Conservation (phyloP, 208 protist species). For the Crithidia bombi region DNA sequence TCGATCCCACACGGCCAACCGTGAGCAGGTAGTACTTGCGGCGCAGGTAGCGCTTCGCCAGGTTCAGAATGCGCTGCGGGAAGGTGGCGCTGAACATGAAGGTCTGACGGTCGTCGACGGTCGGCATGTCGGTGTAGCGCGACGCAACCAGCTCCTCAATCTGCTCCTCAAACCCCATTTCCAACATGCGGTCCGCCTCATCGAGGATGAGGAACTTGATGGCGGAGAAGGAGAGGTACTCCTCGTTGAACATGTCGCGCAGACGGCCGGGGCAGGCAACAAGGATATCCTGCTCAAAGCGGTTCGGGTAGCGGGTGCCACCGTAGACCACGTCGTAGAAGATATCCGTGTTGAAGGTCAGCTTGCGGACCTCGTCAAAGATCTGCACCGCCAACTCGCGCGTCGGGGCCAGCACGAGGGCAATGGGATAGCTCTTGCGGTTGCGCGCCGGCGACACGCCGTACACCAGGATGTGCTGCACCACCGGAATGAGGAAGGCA, state of each 20-base stretch:
- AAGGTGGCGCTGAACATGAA: constrained; percentile 99
- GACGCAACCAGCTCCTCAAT: constrained; percentile 97
- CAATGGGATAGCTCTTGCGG: constrained; percentile 68
- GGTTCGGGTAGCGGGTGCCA: constrained; percentile 93
- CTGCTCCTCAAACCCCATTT: constrained; percentile 99
- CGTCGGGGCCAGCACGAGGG: constrained; percentile 96
- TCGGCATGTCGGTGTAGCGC: constrained; percentile 92
- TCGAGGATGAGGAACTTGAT: constrained; percentile 97
- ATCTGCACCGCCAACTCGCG: constrained; percentile 97
- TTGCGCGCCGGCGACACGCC: constrained; percentile 66
- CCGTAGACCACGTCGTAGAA: constrained; percentile 97
- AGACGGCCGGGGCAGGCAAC: constrained; percentile 92
- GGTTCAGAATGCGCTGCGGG: constrained; percentile 96
- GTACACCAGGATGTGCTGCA: constrained; percentile 94
- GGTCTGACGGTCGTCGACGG: constrained; percentile 95
- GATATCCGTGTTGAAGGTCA: constrained; percentile 94
- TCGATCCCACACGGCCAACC: constrained; percentile 98
- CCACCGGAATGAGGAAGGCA: constrained; percentile 97
- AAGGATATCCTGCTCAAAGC: constrained; percentile 95
- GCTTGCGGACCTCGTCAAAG: constrained; percentile 95
- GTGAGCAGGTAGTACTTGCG: constrained; percentile 97
- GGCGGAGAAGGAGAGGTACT: constrained; percentile 77
- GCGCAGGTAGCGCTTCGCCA: constrained; percentile 97
- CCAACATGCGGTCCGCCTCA: constrained; percentile 99
- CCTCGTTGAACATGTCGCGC: constrained; percentile 87